Evolutionary conservation across 768 basidiomycete genomes (phyloP), one percentile per base, ranked within the genome.

Genomic region (Serendipita indica): DNA sequence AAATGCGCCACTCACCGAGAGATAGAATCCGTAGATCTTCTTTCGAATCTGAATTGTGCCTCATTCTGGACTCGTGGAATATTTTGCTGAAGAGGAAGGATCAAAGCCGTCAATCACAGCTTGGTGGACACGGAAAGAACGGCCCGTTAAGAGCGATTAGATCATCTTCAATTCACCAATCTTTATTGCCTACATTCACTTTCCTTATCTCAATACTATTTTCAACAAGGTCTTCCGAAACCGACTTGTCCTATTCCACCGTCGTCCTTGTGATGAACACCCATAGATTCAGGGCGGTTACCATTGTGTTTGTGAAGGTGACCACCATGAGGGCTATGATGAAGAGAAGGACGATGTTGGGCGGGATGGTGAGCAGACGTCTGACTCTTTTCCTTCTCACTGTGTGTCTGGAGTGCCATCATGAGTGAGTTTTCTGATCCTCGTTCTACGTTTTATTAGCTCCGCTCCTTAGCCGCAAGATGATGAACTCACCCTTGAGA

Each of bases 401-500:
- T 16, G 4, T 4, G 22, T 10, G 22, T 30, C 16, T n/a, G n/a
- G n/a, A 54, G 49, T 27, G 49, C 49, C 49, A 54, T 54, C 16
- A 54, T 54, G 32, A 54, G 25, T 3, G 22, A n/a, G 25, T 33
- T 54, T n/a, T 54, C 49, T 33, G 49, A 16, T 18, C 10, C 32
- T 27, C n/a, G n/a, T 4, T 54, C 49, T 54, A 18, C n/a, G 25
- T 3, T 3, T 4, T 7, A 10, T 20, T 20, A 27, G 32, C 22
- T 4, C 22, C 25, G 10, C 10, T 10, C 10, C 10, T 25, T 7
- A 7, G n/a, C 22, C n/a, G 12, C 22, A 18, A 28, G 20, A n/a
- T 18, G 22, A 33, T 7, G 32, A 54, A 54, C 22, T 18, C n/a
- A 76, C 77, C 67, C 12, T 70, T 67, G 28, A 91, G 72, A 3